phyloP scores from a whole-genome alignment of 2,329 filamentous ascomycete species.

The Coniella vitis region DNA sequence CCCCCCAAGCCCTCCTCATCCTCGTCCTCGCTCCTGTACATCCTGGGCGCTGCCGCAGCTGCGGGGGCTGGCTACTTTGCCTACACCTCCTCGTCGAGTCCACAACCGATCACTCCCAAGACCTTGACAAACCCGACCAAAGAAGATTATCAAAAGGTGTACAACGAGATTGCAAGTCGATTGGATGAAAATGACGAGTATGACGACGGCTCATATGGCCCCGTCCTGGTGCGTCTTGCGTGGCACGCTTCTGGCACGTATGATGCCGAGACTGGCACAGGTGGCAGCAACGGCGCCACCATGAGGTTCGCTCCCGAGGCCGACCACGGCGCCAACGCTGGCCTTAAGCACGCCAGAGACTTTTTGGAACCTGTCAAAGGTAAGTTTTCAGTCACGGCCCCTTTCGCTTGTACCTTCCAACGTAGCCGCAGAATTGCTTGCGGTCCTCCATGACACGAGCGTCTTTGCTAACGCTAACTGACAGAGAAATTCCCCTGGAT shows the following conservation, averaged over 20 bases:
- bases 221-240: slow-evolving; percentile 80
- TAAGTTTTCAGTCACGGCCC: slow-evolving; percentile 37
- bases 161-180: slow-evolving; percentile 73
- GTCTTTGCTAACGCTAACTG: slow-evolving; percentile 17
- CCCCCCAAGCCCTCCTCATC: slow-evolving; percentile 43
- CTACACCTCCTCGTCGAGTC: slow-evolving; percentile 56
- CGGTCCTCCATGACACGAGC: neutral
- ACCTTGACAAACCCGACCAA: slow-evolving; percentile 62
- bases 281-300: slow-evolving; percentile 91
- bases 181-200: slow-evolving; percentile 91
- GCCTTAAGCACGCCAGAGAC: slow-evolving; percentile 76
- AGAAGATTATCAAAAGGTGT: slow-evolving; percentile 92
- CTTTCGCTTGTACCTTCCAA: too few relatives aligned
- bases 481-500: slow-evolving; percentile 86
- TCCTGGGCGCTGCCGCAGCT: slow-evolving; percentile 49
- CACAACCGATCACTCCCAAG: slow-evolving; percentile 43
- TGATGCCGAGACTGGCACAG: slow-evolving; percentile 79
- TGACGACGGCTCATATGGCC: slow-evolving; percentile 93
- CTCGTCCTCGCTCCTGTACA: slow-evolving; percentile 45
- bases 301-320: slow-evolving; percentile 92
- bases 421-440: neutral
- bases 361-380: slow-evolving; percentile 90
- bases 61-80: slow-evolving; percentile 58
- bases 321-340: slow-evolving; percentile 89
- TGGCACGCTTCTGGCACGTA: slow-evolving; percentile 95